Conservation (phyloP, 2,329 filamentous ascomycete genomes). For the Monilinia polystroma region DNA sequence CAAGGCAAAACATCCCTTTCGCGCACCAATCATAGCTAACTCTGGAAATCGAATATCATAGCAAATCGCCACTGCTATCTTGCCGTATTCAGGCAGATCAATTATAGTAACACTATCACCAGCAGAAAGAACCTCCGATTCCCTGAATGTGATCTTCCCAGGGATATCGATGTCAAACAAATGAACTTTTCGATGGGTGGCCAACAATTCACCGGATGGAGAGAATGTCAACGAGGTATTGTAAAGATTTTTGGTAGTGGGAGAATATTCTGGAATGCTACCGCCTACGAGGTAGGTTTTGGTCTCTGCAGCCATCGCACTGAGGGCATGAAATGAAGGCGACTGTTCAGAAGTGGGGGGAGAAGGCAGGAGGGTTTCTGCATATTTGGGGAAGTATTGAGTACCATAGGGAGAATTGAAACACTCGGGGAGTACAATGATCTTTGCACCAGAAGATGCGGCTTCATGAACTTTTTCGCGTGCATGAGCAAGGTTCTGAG, state of each 20-base stretch:
- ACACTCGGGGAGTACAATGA: slow-evolving; percentile 94
- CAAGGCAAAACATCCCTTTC: slow-evolving; percentile 81
- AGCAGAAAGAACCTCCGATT: slow-evolving; percentile 83
- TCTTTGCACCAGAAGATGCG: slow-evolving; percentile 69
- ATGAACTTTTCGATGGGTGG: slow-evolving; percentile 88
- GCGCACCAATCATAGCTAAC: slow-evolving; percentile 82
- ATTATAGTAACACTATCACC: slow-evolving; percentile 84
- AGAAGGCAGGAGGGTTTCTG: slow-evolving; percentile 79
- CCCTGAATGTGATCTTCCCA: slow-evolving; percentile 86
- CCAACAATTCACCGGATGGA: slow-evolving; percentile 76
- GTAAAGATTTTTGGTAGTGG: slow-evolving; percentile 67
- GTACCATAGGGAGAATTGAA: slow-evolving; percentile 98
- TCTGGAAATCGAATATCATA: slow-evolving; percentile 98
- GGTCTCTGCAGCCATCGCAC: slow-evolving; percentile 74
- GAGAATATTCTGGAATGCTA: slow-evolving; percentile 82
- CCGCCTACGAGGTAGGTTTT: slow-evolving; percentile 83
- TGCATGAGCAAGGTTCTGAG: slow-evolving; percentile 77
- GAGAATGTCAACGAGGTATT: slow-evolving; percentile 87
- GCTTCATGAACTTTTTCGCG: slow-evolving; percentile 81
- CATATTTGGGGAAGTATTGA: slow-evolving; percentile 86
- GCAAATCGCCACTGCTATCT: slow-evolving; percentile 87
- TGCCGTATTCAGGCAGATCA: slow-evolving; percentile 84
- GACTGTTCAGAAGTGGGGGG: slow-evolving; percentile 69
- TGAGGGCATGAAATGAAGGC: slow-evolving; percentile 83
- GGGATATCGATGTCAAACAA: slow-evolving; percentile 98